Base-by-base conservation (phyloP, 1,139 yeast species). In the Suhomyces coccinellae region DNA sequence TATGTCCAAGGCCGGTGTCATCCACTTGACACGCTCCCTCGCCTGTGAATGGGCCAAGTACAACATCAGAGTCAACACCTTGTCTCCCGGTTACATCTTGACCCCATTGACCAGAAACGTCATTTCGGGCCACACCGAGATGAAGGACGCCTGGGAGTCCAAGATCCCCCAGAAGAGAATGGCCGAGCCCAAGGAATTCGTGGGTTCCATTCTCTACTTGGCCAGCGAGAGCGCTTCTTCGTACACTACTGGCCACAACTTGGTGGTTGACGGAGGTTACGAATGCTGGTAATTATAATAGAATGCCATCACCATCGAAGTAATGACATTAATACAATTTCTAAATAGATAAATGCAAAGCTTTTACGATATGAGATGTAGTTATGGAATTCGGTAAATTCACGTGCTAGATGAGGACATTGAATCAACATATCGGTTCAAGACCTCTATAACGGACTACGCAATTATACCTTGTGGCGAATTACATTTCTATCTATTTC, bases 41-140 rank as follows among this genome's bases (percentile, higher is more conserved):
- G 79, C 79, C 36, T 72, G 77, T 57, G 79, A 74, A 61, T 74
- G 79, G 79, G 79, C 79, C 46, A 72, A 73, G 51, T 73, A 69
- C 62, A 72, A 71, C 59, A 74, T 74, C 52, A 66, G 78, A 53
- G 79, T 74, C 48, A 73, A 73, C 59, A 71, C 77, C 17, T 67
- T 74, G 56, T 65, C 72, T 42, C 79, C 79, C 26, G 79, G 79
- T 26, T 73, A 74, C 60, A 74, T 74, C 38, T 71, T 73, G 56
- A 73, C 79, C 36, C 79, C 78, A 37, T 71, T 74, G 61, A 73
- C 79, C 42, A 69, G 68, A 59, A 73, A 73, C 49, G 78, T 74
- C 33, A 71, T 73, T 51, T 50, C 73, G 26, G 77, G 76, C 24
- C 69, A 73, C 62, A 45, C 69, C 27, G 79, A 73, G 48, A 69